Percentiles rank a stretch among this genome's conserved stretches.
These are phyloP conservation scores for Entamoeba dispar DNA, from an alignment of 208 protist species.

Conservation along the genomic window DNA sequence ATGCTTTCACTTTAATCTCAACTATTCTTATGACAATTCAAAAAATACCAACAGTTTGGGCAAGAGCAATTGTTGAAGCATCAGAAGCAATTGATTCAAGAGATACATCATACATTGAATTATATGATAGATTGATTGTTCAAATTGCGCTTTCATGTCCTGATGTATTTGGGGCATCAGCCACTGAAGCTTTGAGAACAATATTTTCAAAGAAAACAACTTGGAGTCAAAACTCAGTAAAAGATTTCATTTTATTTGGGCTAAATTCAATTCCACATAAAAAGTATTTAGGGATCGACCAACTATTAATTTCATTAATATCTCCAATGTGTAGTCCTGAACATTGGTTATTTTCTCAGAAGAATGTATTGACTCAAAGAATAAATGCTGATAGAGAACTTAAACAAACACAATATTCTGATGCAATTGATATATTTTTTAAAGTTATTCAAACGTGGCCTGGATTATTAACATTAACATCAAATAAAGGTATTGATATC, in stretches of 20 bases:
- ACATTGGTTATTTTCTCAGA: not conserved
- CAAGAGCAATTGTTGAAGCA: not conserved
- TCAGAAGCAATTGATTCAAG: not conserved
- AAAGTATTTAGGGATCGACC: not conserved
- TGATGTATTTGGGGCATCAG: not conserved
- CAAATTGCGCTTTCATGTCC: not conserved
- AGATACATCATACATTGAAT: not conserved
- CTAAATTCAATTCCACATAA: not conserved
- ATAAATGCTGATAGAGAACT: not conserved
- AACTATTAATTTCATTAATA: not conserved
- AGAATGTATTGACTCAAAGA: not conserved
- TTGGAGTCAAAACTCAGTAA: not conserved
- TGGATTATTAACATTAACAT: not conserved
- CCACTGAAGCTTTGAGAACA: not conserved
- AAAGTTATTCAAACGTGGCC: not conserved
- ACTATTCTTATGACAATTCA: not conserved
- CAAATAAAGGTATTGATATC: not conserved
- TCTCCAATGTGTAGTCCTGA: not conserved
- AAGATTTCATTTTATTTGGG: not conserved
- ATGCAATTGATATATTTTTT: not conserved
- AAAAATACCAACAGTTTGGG: not conserved
- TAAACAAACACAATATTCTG: not conserved
- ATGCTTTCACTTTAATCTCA: not conserved
- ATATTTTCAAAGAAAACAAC: not conserved
- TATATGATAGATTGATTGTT: not conserved